These are phyloP conservation scores for Corinectria fuckeliana DNA, from an alignment of 2,329 filamentous ascomycete species.

Conservation along the genomic window DNA sequence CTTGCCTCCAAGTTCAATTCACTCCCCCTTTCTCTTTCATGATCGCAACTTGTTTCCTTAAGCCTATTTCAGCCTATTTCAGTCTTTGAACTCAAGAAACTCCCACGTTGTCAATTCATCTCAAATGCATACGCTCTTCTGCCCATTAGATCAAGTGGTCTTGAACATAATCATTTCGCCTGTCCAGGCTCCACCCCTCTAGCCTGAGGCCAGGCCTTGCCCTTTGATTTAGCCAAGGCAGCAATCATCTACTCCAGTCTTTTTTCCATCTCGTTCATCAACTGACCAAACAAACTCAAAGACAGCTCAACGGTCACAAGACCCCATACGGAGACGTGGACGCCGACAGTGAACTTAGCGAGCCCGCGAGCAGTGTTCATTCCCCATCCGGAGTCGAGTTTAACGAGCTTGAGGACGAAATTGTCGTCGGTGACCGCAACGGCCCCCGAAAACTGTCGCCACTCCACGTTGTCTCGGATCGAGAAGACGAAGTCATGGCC, in stretches of 20 bases:
- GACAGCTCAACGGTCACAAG: conserved; percentile 40
- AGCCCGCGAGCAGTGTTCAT: conserved; percentile 44
- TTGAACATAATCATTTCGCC: conserved; percentile 1
- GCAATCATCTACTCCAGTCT: neutral
- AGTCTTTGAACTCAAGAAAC: conserved; percentile 8
- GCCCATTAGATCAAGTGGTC: conserved; percentile 8
- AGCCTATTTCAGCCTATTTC: conserved; percentile 19
- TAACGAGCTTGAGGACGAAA: conserved; percentile 58
- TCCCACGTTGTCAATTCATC: neutral
- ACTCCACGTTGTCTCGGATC: conserved; percentile 39
- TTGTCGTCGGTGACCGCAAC: conserved; percentile 57
- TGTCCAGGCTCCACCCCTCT: neutral
- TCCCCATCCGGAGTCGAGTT: conserved; percentile 47
- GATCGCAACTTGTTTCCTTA: conserved; percentile 4
- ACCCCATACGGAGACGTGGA: conserved; percentile 48
- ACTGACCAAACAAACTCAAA: conserved; percentile 36
- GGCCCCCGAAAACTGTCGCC: conserved; percentile 46
- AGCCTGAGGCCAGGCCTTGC: neutral
- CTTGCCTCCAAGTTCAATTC: neutral
- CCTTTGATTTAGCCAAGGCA: neutral
- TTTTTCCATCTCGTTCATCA: conserved; percentile 1
- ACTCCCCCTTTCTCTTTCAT: neutral
- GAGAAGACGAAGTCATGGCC: conserved; percentile 53
- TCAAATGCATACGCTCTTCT: neutral
- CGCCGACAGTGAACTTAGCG: conserved; percentile 53